Base-by-base conservation (phyloP, 345 rosid genomes). In the Clausena lansium region DNA sequence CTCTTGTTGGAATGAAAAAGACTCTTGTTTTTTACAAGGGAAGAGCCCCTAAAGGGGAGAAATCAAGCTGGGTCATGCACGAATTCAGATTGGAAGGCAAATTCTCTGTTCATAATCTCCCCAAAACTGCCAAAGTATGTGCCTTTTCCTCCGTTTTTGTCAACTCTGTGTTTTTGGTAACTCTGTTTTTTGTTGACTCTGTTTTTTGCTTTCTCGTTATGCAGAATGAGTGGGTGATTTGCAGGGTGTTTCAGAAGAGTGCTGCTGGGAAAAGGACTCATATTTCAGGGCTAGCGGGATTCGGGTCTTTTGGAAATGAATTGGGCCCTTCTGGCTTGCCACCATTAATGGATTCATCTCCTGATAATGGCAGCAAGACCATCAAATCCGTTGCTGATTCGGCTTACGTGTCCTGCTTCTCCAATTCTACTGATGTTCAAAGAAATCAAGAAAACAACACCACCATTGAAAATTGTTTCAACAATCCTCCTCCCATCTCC, bases 181-280 rank as follows among this genome's bases (percentile, higher is more conserved):
- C n/a, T n/a, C 64, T 39, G 64, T 45, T 63, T 54, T n/a, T 5
- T 35, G 54, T 59, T 76, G 65, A 70, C n/a, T n/a, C 64, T 39
- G 64, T 45, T 63, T 30, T 62, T 6, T 9, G 17, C 30, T 6
- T 14, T 61, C 0, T 58, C 20, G 25, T 75, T 39, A 9, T 73
- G 87, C 76, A 93, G 98, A 93, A 92, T 77, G 98, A 95, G 76
- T 95, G 98, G 97, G 98, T 95, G 79, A 91, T 95, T 71, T 89
- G 93, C 77, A 86, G 98, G 84, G 91, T 95, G 15, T 93, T 95
- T 79, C 91, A 93, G 17, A 95, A 95, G 88, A 83, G 81, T 74
- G 81, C 71, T 9, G 96, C 89, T 27, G 98, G 92, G 52, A 90
- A 89, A 87, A 95, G 90, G 82, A 89, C 73, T 10, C 93, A 89